phyloP scores from a whole-genome alignment of 2,329 filamentous ascomycete species.

The Pseudocercospora musae region DNA sequence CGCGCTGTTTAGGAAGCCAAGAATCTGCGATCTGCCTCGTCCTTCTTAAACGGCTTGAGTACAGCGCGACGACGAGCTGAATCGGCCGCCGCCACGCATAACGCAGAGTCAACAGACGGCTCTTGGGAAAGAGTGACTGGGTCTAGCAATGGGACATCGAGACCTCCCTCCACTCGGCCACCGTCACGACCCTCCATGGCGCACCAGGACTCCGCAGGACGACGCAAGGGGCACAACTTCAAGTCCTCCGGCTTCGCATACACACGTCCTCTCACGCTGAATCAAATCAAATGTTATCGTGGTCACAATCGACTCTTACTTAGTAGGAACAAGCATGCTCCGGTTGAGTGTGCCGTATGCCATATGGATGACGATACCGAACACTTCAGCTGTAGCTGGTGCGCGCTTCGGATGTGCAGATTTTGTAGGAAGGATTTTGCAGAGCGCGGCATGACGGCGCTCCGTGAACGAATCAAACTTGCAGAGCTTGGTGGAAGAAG shows the following conservation, averaged over 20 bases:
- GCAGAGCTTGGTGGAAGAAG: constrained; percentile 12
- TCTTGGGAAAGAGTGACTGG: constrained; percentile 10
- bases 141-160: constrained; percentile 5
- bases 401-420: constrained; percentile 33
- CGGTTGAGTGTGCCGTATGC: constrained; percentile 36
- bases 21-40: constrained; percentile 32
- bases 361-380: constrained; percentile 32
- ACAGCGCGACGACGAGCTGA: constrained; percentile 33
- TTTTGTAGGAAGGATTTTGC: constrained; percentile 27
- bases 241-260: constrained; percentile 35
- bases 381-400: constrained; percentile 35
- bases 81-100: constrained; percentile 20
- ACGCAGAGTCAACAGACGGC: constrained; percentile 11
- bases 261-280: constrained; percentile 28
- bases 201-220: constrained; percentile 22
- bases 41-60: constrained; percentile 35
- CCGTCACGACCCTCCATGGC: constrained; percentile 13
- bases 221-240: constrained; percentile 30
- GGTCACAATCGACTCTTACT: constrained; percentile 28
- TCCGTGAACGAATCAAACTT: constrained; percentile 23
- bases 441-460: constrained; percentile 22
- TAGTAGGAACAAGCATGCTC: constrained; percentile 32
- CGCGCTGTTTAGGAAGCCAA: constrained; percentile 30
- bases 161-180: constrained; percentile 19
- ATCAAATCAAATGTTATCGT: constrained; percentile 33